These are phyloP conservation scores for Hortiboletus flavorubellus DNA, from an alignment of 768 basidiomycete species.

Conservation along the genomic window DNA sequence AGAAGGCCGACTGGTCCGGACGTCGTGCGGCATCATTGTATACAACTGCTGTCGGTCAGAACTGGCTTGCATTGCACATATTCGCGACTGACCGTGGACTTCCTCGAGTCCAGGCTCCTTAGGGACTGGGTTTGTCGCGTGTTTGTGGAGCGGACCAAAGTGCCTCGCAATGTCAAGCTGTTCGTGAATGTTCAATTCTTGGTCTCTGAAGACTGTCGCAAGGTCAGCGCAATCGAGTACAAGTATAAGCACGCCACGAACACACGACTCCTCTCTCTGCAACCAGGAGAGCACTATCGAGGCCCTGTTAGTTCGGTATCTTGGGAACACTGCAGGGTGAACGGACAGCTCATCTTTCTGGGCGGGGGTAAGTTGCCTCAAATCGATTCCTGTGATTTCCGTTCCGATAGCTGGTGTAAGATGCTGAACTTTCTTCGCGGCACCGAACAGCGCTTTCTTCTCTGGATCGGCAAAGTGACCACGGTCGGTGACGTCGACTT, in stretches of 20 bases:
- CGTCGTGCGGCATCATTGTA: constrained; percentile 65
- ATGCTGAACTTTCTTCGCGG: constrained; percentile 63
- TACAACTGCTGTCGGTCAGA: constrained; percentile 46
- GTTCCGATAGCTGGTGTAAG: constrained; percentile 74
- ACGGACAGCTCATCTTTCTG: constrained; percentile 81
- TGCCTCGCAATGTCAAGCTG: constrained; percentile 71
- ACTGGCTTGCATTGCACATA: neutral
- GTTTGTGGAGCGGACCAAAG: constrained; percentile 76
- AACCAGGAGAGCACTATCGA: constrained; percentile 59
- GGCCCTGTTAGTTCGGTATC: constrained; percentile 7
- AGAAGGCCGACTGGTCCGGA: constrained; percentile 61
- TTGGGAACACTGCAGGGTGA: neutral
- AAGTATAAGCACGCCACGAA: constrained; percentile 30
- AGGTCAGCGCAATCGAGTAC: neutral
- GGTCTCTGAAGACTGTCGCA: constrained; percentile 65
- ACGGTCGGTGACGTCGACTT: constrained; percentile 60
- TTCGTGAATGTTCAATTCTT: constrained; percentile 63
- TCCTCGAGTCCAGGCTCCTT: constrained; percentile 67
- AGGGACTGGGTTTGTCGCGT: constrained; percentile 78
- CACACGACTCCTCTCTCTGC: constrained; percentile 78
- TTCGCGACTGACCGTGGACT: constrained; percentile 54
- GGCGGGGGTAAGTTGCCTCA: constrained; percentile 57
- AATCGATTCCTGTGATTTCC: constrained; percentile 69
- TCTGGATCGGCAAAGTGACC: constrained; percentile 64
- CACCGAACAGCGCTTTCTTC: constrained; percentile 62